Conservation (phyloP, 2,329 filamentous ascomycete species). For the Scedosporium dehoogii region DNA sequence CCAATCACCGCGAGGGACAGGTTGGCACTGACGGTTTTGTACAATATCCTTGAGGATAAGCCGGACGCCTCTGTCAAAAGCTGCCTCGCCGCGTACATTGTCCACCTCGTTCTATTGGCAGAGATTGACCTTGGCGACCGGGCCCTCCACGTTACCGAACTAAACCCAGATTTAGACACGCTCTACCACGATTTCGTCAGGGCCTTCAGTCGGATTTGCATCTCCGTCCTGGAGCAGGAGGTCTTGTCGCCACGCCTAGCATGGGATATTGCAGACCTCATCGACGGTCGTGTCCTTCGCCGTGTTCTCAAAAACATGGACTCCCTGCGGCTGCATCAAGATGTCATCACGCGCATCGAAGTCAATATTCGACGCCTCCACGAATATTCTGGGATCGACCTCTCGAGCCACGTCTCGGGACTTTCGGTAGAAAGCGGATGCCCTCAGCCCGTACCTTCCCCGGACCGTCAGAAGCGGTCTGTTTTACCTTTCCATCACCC, state of each 20-base stretch:
- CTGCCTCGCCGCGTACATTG: slow-evolving; percentile 13
- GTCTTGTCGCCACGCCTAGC: not conserved
- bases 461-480: not conserved
- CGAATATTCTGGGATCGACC: not conserved
- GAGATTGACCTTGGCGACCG: too few relatives aligned
- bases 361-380: too few relatives aligned
- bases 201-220: not conserved
- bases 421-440: not conserved
- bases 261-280: slow-evolving; percentile 22
- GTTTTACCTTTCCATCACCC: not conserved
- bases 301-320: slow-evolving; percentile 12
- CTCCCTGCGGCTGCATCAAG: not conserved
- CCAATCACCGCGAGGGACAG: slow-evolving; percentile 10
- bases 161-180: too few relatives aligned
- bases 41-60: slow-evolving; percentile 9
- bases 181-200: not conserved
- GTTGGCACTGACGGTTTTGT: slow-evolving; percentile 12
- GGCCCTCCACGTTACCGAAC: too few relatives aligned
- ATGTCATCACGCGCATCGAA: too few relatives aligned
- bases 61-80: not conserved
- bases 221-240: not conserved
- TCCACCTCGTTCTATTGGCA: slow-evolving; percentile 14
- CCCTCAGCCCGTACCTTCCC: not conserved
- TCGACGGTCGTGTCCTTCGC: slow-evolving; percentile 21
- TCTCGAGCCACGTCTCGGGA: not conserved